A percentile compares a stretch with the other conserved stretches of the same genome.
Conservation (phyloP, 768 basidiomycete species). For the Boletus reticuloceps region DNA sequence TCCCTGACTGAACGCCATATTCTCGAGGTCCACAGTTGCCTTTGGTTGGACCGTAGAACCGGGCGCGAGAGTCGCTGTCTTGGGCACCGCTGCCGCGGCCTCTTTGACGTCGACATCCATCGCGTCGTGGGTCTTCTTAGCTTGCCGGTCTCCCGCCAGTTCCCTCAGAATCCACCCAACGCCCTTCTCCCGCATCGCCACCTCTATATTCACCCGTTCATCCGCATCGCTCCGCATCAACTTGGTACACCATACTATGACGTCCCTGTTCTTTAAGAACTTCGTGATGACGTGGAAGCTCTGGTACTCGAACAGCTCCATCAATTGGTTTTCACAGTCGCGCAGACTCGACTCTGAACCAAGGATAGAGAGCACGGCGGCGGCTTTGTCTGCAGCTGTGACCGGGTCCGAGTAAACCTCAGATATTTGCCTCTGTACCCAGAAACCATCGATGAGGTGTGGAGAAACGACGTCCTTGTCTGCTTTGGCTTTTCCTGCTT, state of each 20-base stretch:
- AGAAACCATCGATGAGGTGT: constrained; percentile 93
- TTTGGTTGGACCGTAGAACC: constrained; percentile 88
- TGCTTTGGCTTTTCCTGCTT: constrained; percentile 46
- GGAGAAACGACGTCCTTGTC: constrained; percentile 85
- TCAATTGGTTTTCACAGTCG: constrained; percentile 93
- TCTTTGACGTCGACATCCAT: constrained; percentile 78
- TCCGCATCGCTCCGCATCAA: constrained; percentile 87
- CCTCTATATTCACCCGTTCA: constrained; percentile 89
- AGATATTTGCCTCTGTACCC: constrained; percentile 94
- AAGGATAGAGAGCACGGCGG: constrained; percentile 79
- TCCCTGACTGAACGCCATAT: constrained; percentile 95
- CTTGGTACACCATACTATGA: constrained; percentile 97
- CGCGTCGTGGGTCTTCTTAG: constrained; percentile 49
- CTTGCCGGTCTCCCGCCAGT: constrained; percentile 76
- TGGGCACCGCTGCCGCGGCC: constrained; percentile 51
- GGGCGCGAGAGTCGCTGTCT: constrained; percentile 83
- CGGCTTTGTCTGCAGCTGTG: constrained; percentile 89
- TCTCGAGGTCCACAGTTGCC: constrained; percentile 81
- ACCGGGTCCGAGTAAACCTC: constrained; percentile 92
- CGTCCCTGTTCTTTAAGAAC: constrained; percentile 93
- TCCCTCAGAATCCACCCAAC: constrained; percentile 94
- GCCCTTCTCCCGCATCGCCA: constrained; percentile 97
- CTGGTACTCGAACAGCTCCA: constrained; percentile 94
- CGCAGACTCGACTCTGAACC: constrained; percentile 84
- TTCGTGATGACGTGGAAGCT: constrained; percentile 87